Evolutionary conservation across 495 filamentous ascomycete genomes (phyloP), one percentile per base, ranked within the genome.

Genomic region (Neurospora sp.): DNA sequence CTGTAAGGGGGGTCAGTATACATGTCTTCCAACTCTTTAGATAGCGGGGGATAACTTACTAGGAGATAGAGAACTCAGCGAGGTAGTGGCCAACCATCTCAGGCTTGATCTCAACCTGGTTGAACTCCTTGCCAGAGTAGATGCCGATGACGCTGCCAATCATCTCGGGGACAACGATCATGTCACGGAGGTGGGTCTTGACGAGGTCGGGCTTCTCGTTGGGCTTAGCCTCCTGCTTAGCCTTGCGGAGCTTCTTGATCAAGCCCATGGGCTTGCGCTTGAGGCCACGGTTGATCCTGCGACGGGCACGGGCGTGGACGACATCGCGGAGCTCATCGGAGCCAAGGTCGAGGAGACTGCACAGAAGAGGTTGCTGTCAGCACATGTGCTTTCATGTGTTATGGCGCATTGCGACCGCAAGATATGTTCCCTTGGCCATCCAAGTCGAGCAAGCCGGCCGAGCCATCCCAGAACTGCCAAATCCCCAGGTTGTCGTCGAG

Each of bases 71-170:
- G 89, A 99, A 99, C 87, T 99, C 96, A 82, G 88, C 96, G 73
- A 99, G 89, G 89, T 99, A 99, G 89, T 97, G 94, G 82, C 96
- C 96, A 86, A 99, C 96, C 96, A 99, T 99, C 90, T 99, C 96
- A 74, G 96, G 96, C 90, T 97, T 97, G 87, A 99, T 96, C 85
- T 99, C 96, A 78, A 99, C 94, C 89, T 97, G 94, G 89, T 99
- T 99, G 91, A 98, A 99, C 87, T 98, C 96, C 90, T 99, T 99
- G 83, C 96, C 96, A 74, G 93, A 96, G 90, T 99, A 99, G 88
- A 99, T 96, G 83, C 95, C 96, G 81, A 99, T 91, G 79, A 99
- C 96, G 83, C 87, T 91, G 75, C 96, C 96, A 83, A 99, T 99
- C 95, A 99, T 97, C 90, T 99, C 96, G 76, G 91, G 96, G 79